A percentile compares a stretch with the other conserved stretches of the same genome.
Evolutionary conservation across 2,329 filamentous ascomycete genomes (phyloP).

Genomic region (Cytospora paraplurivora): DNA sequence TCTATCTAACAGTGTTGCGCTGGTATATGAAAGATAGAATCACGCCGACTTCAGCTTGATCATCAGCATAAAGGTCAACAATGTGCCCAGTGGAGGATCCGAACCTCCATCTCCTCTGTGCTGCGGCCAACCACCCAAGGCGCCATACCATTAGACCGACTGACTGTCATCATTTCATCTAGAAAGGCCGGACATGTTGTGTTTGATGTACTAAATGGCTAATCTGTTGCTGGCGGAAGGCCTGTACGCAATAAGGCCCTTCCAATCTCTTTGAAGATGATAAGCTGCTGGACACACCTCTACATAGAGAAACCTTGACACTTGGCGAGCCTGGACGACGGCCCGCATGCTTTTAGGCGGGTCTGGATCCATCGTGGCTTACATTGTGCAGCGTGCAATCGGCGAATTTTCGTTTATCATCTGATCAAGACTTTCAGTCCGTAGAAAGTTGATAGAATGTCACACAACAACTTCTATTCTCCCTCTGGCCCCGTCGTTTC

Average conservation of each 20-base stretch:
- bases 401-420: not conserved
- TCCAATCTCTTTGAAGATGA: too few relatives aligned
- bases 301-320: too few relatives aligned
- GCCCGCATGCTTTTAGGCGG: not conserved
- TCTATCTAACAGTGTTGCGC: not conserved
- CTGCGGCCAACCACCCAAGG: constrained; percentile 6
- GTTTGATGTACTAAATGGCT: not conserved
- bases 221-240: too few relatives aligned
- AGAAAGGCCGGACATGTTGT: not conserved
- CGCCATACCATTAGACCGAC: constrained; percentile 5
- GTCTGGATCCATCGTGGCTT: constrained; percentile 1
- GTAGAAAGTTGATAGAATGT: not conserved
- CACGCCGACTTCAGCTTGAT: not conserved
- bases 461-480: not conserved
- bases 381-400: not conserved
- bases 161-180: too few relatives aligned
- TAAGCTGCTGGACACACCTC: not conserved
- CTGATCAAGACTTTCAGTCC: not conserved
- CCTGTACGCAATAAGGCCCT: too few relatives aligned
- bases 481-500: too few relatives aligned
- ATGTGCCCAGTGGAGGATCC: not conserved
- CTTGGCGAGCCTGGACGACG: not conserved
- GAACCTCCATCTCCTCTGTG: constrained; percentile 7
- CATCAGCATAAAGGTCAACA: not conserved
- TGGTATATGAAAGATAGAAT: not conserved